phyloP scores from a whole-genome alignment of 192 early-diverging fungal genomes.

The Entomortierella beljakovae region DNA sequence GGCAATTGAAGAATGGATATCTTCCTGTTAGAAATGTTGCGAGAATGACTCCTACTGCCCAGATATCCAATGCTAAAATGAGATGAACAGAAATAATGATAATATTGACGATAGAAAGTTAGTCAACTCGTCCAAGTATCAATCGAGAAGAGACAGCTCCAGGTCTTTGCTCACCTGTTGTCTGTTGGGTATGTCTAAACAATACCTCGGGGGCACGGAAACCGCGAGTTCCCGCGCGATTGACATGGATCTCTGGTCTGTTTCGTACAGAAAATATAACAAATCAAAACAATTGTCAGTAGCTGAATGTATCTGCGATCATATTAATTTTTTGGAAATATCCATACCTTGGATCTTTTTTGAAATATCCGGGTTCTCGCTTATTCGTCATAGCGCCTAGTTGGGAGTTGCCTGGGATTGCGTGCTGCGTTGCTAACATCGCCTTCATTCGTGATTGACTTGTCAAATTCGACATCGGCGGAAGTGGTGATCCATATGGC shows the following conservation, averaged over 20 bases:
- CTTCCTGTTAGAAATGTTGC: slow-evolving; percentile 81
- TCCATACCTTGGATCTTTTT: slow-evolving; percentile 65
- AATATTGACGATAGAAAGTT: neutral
- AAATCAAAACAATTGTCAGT: neutral
- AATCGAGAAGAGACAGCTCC: neutral
- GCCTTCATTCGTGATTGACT: neutral
- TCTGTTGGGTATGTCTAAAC: slow-evolving; percentile 82
- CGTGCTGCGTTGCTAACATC: neutral
- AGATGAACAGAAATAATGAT: neutral
- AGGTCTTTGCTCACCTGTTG: slow-evolving; percentile 64
- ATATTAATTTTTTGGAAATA: neutral
- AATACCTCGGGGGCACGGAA: slow-evolving; percentile 96
- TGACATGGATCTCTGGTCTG: slow-evolving; percentile 78
- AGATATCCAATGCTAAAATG: slow-evolving; percentile 83
- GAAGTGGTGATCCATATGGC: neutral
- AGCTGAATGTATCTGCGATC: neutral
- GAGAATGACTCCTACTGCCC: slow-evolving; percentile 92
- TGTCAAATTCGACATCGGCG: neutral
- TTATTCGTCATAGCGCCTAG: neutral
- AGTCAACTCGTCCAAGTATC: neutral
- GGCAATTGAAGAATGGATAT: slow-evolving; percentile 93
- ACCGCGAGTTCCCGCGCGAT: slow-evolving; percentile 91
- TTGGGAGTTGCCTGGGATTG: neutral
- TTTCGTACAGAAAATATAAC: slow-evolving; percentile 8
- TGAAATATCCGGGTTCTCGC: slow-evolving; percentile 58